Percentiles rank a stretch among this genome's conserved stretches.
These are phyloP conservation scores for Clonostachys rhizophaga DNA, from an alignment of 2,329 filamentous ascomycete species.

Conservation along the genomic window DNA sequence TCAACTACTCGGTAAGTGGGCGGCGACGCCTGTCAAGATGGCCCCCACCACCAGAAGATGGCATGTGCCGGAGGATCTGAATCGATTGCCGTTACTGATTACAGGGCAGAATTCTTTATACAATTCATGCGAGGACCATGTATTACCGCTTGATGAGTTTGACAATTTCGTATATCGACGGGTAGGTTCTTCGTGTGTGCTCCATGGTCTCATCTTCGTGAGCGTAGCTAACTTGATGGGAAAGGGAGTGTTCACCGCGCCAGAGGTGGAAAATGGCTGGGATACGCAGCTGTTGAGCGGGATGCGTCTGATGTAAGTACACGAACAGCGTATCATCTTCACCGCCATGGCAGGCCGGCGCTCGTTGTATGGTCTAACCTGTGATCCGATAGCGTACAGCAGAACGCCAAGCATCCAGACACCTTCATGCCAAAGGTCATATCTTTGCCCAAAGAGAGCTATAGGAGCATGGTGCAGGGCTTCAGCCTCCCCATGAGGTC, in stretches of 20 bases:
- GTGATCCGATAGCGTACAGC: conserved; percentile 40
- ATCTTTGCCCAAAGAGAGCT: conserved; percentile 43
- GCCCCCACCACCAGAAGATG: background rate
- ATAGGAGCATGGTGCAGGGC: conserved; percentile 50
- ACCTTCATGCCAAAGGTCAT: conserved; percentile 54
- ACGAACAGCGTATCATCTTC: background rate
- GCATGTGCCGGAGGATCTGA: background rate
- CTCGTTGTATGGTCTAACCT: background rate
- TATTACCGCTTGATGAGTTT: conserved; percentile 49
- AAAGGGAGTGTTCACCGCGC: conserved; percentile 50
- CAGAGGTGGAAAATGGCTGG: conserved; percentile 25
- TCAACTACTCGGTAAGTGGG: conserved; percentile 51
- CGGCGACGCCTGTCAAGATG: background rate
- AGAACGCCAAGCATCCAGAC: conserved; percentile 48
- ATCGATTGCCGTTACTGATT: background rate
- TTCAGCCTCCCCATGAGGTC: conserved; percentile 50
- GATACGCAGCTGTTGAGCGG: conserved; percentile 42
- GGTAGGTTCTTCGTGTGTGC: conserved; percentile 26
- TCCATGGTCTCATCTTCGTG: background rate
- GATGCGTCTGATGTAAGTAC: conserved; percentile 48
- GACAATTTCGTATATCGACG: conserved; percentile 47
- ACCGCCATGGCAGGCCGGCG: background rate
- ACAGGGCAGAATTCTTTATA: conserved; percentile 37
- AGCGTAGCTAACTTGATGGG: background rate
- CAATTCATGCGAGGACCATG: conserved; percentile 46